phyloP scores from a whole-genome alignment of 306 rosid genomes.

The Coriaria nepalensis region DNA sequence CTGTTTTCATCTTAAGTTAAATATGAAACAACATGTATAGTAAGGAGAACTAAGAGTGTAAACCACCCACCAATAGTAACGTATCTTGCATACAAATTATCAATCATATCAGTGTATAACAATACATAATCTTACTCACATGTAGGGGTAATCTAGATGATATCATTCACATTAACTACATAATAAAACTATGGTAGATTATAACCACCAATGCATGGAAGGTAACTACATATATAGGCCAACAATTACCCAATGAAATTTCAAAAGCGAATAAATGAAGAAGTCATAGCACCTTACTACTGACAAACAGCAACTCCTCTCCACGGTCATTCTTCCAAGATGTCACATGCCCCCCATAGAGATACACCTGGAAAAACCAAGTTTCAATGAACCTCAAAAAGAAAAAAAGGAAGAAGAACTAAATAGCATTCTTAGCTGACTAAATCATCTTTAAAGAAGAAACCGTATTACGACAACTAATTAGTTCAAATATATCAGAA shows the following conservation, averaged over 20 bases:
- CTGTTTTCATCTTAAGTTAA: neutral
- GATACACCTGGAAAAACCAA: conserved; percentile 30
- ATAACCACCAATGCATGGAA: neutral
- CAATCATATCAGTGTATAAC: too few relatives aligned
- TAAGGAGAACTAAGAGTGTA: neutral
- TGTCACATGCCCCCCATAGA: conserved; percentile 64
- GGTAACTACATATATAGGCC: neutral
- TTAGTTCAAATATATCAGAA: too few relatives aligned
- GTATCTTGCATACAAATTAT: too few relatives aligned
- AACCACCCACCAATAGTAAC: neutral
- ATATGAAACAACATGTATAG: neutral
- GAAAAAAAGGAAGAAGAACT: neutral
- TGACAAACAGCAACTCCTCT: conserved; percentile 58
- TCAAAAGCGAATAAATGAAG: neutral
- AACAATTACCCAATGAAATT: neutral
- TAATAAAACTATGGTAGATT: neutral
- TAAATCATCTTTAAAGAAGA: too few relatives aligned
- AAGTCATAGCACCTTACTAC: conserved; percentile 41
- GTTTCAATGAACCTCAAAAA: neutral
- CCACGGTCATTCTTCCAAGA: conserved; percentile 71
- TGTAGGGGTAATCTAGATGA: too few relatives aligned
- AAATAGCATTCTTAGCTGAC: neutral
- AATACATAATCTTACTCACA: too few relatives aligned
- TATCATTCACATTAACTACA: too few relatives aligned
- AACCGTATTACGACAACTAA: too few relatives aligned